Conservation (phyloP, 257 asterid species). For the Marsdenia floribunda region DNA sequence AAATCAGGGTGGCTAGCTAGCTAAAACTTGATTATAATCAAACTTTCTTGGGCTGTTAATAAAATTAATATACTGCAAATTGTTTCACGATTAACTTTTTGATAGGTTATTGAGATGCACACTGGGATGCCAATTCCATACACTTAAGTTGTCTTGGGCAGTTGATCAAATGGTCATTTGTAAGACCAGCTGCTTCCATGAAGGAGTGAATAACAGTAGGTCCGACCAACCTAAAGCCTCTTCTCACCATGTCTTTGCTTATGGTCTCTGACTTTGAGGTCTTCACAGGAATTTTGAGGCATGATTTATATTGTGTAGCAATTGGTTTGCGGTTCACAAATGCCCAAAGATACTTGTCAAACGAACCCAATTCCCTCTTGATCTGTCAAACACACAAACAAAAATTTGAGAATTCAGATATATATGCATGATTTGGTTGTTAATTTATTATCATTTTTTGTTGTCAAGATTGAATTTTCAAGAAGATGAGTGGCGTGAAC, state of each 20-base stretch:
- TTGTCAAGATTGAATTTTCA: background rate
- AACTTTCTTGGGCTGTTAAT: background rate
- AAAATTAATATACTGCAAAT: background rate
- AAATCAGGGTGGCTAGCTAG: background rate
- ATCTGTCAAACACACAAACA: conserved; percentile 28
- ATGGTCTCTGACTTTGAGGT: conserved; percentile 79
- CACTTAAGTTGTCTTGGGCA: conserved; percentile 58
- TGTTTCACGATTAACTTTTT: no score
- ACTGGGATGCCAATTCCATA: conserved; percentile 19
- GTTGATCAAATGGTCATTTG: conserved; percentile 70
- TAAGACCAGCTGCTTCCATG: conserved; percentile 89
- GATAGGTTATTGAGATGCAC: background rate
- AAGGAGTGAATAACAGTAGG: conserved; percentile 76
- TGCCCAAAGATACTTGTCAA: conserved; percentile 67
- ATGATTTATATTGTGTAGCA: conserved; percentile 47
- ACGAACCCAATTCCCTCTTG: conserved; percentile 46
- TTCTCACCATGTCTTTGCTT: conserved; percentile 79
- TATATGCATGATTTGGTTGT: background rate
- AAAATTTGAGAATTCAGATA: no score
- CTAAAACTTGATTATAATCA: conserved; percentile 9
- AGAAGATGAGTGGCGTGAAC: background rate
- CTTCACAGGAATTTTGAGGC: conserved; percentile 76
- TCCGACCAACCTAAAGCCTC: conserved; percentile 74
- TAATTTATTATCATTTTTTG: no score
- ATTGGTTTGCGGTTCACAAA: conserved; percentile 65